Conservation (phyloP, 192 early-diverging fungal genomes). For the Pilaira anomala region DNA sequence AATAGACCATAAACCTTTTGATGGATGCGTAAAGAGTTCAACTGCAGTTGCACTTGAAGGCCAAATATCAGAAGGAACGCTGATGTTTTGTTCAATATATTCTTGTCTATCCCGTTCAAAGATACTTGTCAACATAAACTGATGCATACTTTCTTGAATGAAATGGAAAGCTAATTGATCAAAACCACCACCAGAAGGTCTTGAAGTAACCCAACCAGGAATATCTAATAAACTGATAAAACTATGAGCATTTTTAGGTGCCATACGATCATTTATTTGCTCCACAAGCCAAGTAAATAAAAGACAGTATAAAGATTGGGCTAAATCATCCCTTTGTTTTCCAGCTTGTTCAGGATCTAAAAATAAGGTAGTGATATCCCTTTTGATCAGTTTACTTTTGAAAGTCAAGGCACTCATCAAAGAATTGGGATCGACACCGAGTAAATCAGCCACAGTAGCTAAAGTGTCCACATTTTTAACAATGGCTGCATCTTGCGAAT, state of each 20-base stretch:
- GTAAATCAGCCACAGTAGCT: conserved; percentile 69
- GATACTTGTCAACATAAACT: conserved; percentile 53
- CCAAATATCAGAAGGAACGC: conserved; percentile 47
- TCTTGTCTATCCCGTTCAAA: conserved; percentile 66
- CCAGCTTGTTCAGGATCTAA: conserved; percentile 68
- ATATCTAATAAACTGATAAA: conserved; percentile 84
- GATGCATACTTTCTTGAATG: conserved; percentile 64
- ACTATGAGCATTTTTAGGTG: conserved; percentile 61
- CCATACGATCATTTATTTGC: conserved; percentile 55
- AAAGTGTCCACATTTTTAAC: conserved; percentile 78
- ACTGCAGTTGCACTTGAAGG: conserved; percentile 60
- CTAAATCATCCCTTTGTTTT: conserved; percentile 72
- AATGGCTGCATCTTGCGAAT: conserved; percentile 70
- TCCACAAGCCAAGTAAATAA: conserved; percentile 82
- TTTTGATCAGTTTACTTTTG: conserved; percentile 79
- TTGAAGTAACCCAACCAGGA: conserved; percentile 55
- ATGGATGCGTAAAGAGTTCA: conserved; percentile 63
- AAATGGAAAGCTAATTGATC: conserved; percentile 65
- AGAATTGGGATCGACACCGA: conserved; percentile 71
- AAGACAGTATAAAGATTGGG: conserved; percentile 72
- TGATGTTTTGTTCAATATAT: conserved; percentile 59
- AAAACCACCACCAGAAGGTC: conserved; percentile 40
- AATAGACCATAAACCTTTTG: conserved; percentile 71
- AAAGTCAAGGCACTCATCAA: conserved; percentile 76
- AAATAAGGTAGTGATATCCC: conserved; percentile 80